Evolutionary conservation across 441 rosid genomes (phyloP).

Genomic region (Lepidium campestre): DNA sequence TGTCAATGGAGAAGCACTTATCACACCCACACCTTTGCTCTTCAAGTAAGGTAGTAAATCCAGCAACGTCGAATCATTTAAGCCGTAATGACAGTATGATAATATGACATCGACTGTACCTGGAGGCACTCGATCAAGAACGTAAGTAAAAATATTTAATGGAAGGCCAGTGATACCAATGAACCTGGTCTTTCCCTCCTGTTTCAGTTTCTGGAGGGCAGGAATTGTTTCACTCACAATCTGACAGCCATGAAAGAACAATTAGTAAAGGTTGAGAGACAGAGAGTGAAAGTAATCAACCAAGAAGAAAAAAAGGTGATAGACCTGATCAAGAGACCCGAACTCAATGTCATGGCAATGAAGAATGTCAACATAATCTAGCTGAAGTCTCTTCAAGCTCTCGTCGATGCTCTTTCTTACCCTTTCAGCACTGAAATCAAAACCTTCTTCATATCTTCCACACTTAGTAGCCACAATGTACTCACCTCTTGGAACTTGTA

Average conservation of each 20-base stretch:
- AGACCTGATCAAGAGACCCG: conserved; percentile 43
- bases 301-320: neutral
- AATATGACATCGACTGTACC: conserved; percentile 68
- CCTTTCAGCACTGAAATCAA: conserved; percentile 88
- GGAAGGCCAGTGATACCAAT: conserved; percentile 95
- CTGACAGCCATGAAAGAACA: conserved; percentile 36
- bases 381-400: conserved; percentile 77
- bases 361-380: conserved; percentile 79
- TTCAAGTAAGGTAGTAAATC: conserved; percentile 83
- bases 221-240: conserved; percentile 90
- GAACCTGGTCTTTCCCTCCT: conserved; percentile 73
- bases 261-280: neutral
- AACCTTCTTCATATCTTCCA: conserved; percentile 73
- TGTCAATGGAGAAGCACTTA: conserved; percentile 85
- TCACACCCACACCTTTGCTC: conserved; percentile 78
- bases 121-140: conserved; percentile 80
- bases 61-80: conserved; percentile 66
- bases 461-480: conserved; percentile 85
- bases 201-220: conserved; percentile 73
- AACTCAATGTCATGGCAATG: conserved; percentile 85
- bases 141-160: conserved; percentile 53
- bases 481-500: conserved; percentile 62
- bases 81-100: conserved; percentile 77
- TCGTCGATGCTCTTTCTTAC: conserved; percentile 81
- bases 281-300: conserved; percentile 12